Conservation (phyloP, 768 basidiomycete genomes). For the Ramaria rubella region DNA sequence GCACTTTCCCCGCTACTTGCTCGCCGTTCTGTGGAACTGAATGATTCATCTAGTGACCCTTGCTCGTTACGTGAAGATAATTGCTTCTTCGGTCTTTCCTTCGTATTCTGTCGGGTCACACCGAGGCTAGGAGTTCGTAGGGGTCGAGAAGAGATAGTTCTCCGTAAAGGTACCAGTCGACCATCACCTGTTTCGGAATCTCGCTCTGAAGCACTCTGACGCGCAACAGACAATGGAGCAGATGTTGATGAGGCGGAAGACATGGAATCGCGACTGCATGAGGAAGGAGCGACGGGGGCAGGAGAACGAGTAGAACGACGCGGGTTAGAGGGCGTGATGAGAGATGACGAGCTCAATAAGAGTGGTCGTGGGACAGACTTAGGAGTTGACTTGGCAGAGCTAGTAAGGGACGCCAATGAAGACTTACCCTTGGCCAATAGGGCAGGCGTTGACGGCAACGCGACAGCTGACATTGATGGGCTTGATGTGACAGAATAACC, state of each 20-base stretch:
- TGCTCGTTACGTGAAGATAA: constrained; percentile 21
- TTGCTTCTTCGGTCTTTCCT: constrained; percentile 36
- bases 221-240: constrained; percentile 40
- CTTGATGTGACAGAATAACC: background rate
- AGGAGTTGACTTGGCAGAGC: constrained; percentile 28
- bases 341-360: constrained; percentile 48
- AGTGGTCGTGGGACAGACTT: constrained; percentile 62
- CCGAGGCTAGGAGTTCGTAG: constrained; percentile 34
- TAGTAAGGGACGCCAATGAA: constrained; percentile 37
- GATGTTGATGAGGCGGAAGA: constrained; percentile 63
- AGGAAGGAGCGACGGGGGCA: constrained; percentile 17
- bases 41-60: background rate
- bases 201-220: constrained; percentile 39
- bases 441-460: background rate
- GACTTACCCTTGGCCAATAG: constrained; percentile 8
- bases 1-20: constrained; percentile 16
- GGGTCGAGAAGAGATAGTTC: constrained; percentile 70
- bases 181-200: constrained; percentile 52
- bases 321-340: constrained; percentile 30
- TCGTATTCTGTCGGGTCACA: constrained; percentile 36
- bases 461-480: background rate
- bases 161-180: constrained; percentile 55
- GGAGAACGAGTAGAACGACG: constrained; percentile 15
- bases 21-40: background rate
- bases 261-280: constrained; percentile 45